Evolutionary conservation across 768 basidiomycete species (phyloP), one percentile per base, ranked within the genome.

Genomic region (Mycena rebaudengoi): DNA sequence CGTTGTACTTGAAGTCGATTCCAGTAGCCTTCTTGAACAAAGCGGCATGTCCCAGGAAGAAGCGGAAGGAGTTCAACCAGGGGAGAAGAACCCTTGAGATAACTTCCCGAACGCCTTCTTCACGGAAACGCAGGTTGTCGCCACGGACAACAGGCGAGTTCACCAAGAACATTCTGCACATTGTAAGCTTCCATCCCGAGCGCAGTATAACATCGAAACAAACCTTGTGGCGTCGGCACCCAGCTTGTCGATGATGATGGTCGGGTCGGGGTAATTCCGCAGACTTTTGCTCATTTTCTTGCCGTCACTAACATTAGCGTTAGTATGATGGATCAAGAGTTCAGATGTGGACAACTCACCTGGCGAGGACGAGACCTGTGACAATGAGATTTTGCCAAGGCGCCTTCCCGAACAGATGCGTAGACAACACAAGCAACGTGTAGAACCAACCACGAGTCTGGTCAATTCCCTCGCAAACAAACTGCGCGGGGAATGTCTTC

Each of bases 381-480:
- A 96, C 95, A 65, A 99, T 98, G 70, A 99, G 80, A 76, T 99
- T 99, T 82, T 96, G 95, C 97, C 98, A 99, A 4, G 98, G 97
- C 2, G 98, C 97, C 58, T 78, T 88, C 44, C 91, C 91, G 73
- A 98, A 98, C 52, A 99, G 83, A 75, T 97, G 96, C 21, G 96
- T 98, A n/a, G 94, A 93, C 25, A 99, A 84, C 5, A 99, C 96
- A 40, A 99, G 88, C 14, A 99, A 79, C 3, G 98, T 99, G 81
- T 99, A 99, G 86, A 99, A 99, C 98, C 98, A 99, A 23, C 98
- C 98, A 70, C 98, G 89, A 26, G 97, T 99, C 79, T 99, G 98
- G 76, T 99, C 98, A 65, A 99, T 97, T 71, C 96, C 97, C 77
- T 99, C 98, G 7, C 93, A 97, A 28, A 99, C 91, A 75, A 99